Base-by-base conservation (phyloP, 768 basidiomycete genomes). In the Cystofilobasidium macerans region DNA sequence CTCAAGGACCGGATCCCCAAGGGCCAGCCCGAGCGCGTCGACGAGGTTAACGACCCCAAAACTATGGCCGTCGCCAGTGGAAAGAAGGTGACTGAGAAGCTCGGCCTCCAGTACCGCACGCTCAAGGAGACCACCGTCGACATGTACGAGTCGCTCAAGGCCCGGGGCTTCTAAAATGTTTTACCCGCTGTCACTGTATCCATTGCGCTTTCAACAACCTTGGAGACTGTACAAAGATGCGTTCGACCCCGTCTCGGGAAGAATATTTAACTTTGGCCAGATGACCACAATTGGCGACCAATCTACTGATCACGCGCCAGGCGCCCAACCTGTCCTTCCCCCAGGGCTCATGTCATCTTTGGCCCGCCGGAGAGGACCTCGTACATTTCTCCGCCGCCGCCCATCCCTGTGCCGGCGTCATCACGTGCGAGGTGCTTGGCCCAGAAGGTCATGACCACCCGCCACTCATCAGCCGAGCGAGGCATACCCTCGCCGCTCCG, bases 401-500 rank as follows among this genome's bases (percentile, higher is more conserved):
- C 67, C 61, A 67, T 67, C 42, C 12, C 24, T 1, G 32, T 38
- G 11, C 33, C 33, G 16, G 3, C 40, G 4, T 43, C 24, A 26
- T 63, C 62, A 38, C 67, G 62, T 30, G 6, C 47, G 13, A 68
- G 47, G n/a, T 36, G 30, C 36, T 51, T 61, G 6, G 43, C 48
- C 67, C 67, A 68, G 36, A 63, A 68, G 40, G 56, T 36, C 87
- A 94, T 91, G 54, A 92, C 81, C 0, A 84, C 84, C 71, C 83
- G 81, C 89, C 88, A 92, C 71, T 91, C 88, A 14, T 83, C 82
- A 70, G 78, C 82, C 33, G 84, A 85, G 4, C 81, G 77, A 12
- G 87, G 88, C 89, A 94, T 94, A 20, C 84, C 86, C 22, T 75
- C 70, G 0, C 77, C 78, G 14, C 84, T 69, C 20, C 61, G 70